A percentile compares a stretch with the other conserved stretches of the same genome.
Evolutionary conservation across 2,329 filamentous ascomycete species (phyloP).

Genomic region (Pseudomassariella vexata): DNA sequence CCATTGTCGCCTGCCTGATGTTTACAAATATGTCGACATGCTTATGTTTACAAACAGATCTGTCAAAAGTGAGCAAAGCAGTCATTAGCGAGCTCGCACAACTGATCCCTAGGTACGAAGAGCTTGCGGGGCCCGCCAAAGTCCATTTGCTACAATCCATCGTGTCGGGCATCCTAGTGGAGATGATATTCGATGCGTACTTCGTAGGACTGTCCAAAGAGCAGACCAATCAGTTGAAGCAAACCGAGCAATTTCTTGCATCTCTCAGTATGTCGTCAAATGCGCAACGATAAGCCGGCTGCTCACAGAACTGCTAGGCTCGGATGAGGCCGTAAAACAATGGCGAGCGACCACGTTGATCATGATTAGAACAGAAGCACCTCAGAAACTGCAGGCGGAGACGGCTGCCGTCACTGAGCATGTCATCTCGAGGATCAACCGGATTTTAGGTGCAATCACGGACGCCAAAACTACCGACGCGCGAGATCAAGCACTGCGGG

Average conservation of each 20-base stretch:
- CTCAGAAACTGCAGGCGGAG: slow-evolving; percentile 37
- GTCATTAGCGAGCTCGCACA: slow-evolving; percentile 27
- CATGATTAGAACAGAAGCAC: slow-evolving; percentile 49
- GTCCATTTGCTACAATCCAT: slow-evolving; percentile 58
- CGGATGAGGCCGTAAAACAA: slow-evolving; percentile 52
- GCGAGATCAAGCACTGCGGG: slow-evolving; percentile 47
- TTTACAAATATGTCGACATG: neutral
- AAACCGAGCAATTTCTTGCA: slow-evolving; percentile 40
- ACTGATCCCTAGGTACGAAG: slow-evolving; percentile 53
- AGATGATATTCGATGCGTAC: slow-evolving; percentile 56
- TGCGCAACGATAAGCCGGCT: slow-evolving; percentile 8
- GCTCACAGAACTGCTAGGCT: slow-evolving; percentile 26
- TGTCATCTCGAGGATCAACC: slow-evolving; percentile 41
- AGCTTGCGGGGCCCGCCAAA: slow-evolving; percentile 48
- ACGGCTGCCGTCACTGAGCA: slow-evolving; percentile 36
- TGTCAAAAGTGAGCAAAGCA: slow-evolving; percentile 26
- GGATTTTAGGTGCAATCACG: slow-evolving; percentile 45
- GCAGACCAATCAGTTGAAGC: slow-evolving; percentile 43
- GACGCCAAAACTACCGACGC: slow-evolving; percentile 30
- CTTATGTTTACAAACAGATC: neutral
- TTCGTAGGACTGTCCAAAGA: slow-evolving; percentile 56
- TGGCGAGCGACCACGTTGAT: slow-evolving; percentile 62
- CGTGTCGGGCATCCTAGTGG: slow-evolving; percentile 53
- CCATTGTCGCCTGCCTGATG: too few relatives aligned
- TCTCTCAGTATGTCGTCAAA: slow-evolving; percentile 30